phyloP scores from a whole-genome alignment of 192 early-diverging fungal species.

The Powellomyces hirtus region DNA sequence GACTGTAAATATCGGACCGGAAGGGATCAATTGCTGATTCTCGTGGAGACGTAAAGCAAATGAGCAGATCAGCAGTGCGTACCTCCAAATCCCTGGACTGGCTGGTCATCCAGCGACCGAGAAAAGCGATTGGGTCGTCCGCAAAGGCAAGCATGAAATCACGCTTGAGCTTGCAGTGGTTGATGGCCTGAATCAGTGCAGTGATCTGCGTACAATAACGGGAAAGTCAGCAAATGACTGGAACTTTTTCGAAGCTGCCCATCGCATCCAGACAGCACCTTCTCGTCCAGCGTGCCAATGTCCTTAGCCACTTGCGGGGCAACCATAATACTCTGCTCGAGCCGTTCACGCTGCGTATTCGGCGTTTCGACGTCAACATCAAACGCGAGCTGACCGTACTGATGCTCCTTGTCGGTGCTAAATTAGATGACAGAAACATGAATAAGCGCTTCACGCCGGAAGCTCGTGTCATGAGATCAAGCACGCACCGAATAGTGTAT shows the following conservation, averaged over 20 bases:
- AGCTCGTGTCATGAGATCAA: too few relatives aligned
- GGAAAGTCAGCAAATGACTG: not conserved
- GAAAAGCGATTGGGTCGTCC: constrained; percentile 81
- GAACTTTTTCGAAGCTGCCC: not conserved
- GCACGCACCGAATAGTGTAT: constrained; percentile 75
- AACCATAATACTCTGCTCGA: constrained; percentile 34
- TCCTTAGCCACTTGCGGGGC: constrained; percentile 34
- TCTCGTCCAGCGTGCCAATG: constrained; percentile 42
- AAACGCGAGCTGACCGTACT: constrained; percentile 75
- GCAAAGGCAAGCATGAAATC: constrained; percentile 90
- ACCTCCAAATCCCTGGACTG: constrained; percentile 93
- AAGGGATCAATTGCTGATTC: not conserved
- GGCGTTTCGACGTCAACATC: constrained; percentile 92
- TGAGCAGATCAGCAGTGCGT: too few relatives aligned
- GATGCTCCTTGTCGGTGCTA: constrained; percentile 73
- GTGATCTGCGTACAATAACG: constrained; percentile 13
- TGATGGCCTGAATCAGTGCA: constrained; percentile 52
- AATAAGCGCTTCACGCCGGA: not conserved
- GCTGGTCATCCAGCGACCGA: constrained; percentile 89
- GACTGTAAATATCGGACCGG: constrained; percentile 34
- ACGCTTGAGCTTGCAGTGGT: constrained; percentile 85
- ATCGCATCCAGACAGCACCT: constrained; percentile 26
- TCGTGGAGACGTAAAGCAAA: not conserved
- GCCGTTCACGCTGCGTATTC: constrained; percentile 62
- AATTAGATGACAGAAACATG: not conserved